Conservation (phyloP, 495 filamentous ascomycete species). For the Hapsidospora chrysogenum region DNA sequence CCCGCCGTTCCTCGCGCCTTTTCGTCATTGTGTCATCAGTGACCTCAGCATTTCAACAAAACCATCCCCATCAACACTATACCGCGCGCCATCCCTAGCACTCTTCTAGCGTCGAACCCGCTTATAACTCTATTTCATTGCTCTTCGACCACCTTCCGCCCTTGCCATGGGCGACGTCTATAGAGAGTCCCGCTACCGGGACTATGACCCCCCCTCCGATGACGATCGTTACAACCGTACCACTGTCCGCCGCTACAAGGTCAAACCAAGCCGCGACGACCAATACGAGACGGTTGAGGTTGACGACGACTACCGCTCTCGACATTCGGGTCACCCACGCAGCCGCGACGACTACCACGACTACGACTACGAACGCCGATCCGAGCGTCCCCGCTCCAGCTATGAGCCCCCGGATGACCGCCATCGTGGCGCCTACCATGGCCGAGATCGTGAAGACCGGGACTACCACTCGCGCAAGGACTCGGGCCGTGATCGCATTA, state of each 20-base stretch:
- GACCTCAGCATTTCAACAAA: background rate
- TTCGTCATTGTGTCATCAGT: background rate
- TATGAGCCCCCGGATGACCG: slow-evolving; percentile 29
- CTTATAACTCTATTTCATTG: background rate
- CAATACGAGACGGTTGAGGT: slow-evolving; percentile 28
- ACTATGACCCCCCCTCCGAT: slow-evolving; percentile 21
- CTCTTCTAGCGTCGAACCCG: too few relatives aligned
- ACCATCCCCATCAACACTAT: background rate
- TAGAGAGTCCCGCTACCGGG: slow-evolving; percentile 15
- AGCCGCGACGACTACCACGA: slow-evolving; percentile 24
- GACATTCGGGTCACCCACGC: slow-evolving; percentile 16
- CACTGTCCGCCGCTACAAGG: slow-evolving; percentile 39
- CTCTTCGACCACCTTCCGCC: background rate
- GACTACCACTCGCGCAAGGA: slow-evolving; percentile 26
- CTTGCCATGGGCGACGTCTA: slow-evolving; percentile 27
- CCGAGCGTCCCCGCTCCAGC: slow-evolving; percentile 28
- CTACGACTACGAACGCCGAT: slow-evolving; percentile 26
- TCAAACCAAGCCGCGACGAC: slow-evolving; percentile 20
- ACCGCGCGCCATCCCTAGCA: background rate
- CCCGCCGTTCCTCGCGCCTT: too few relatives aligned
- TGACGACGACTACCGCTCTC: slow-evolving; percentile 31
- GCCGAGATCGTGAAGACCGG: slow-evolving; percentile 26
- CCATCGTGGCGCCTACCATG: slow-evolving; percentile 28
- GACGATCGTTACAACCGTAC: slow-evolving; percentile 29
- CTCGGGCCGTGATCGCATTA: slow-evolving; percentile 9